phyloP scores from a whole-genome alignment of 1,139 yeast genomes.

The Nakaseomyces sp. region DNA sequence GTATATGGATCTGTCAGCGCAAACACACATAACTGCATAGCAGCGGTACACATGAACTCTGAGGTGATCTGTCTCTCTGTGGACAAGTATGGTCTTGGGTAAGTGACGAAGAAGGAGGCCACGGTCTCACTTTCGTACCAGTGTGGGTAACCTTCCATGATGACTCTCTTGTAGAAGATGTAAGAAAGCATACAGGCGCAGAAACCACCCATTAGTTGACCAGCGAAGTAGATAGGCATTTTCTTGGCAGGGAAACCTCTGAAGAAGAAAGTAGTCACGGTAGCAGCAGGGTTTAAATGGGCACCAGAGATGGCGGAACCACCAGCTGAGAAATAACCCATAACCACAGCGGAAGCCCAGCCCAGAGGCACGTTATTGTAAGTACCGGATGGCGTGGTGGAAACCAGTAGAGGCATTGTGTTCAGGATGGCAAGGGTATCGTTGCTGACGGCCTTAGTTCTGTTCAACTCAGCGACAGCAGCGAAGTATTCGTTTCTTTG shows the following conservation, averaged over 20 bases:
- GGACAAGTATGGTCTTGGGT: conserved; percentile 36
- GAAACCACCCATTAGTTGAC: conserved; percentile 37
- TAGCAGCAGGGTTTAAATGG: conserved; percentile 39
- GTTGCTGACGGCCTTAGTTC: conserved; percentile 10
- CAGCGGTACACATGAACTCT: conserved; percentile 39
- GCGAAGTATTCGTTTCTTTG: conserved; percentile 16
- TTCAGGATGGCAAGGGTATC: conserved; percentile 13
- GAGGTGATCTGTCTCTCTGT: conserved; percentile 39
- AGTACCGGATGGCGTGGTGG: conserved; percentile 33
- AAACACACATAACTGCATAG: conserved; percentile 38
- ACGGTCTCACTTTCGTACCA: conserved; percentile 25
- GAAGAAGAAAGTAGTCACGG: conserved; percentile 34
- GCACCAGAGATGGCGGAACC: conserved; percentile 39
- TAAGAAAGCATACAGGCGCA: conserved; percentile 35
- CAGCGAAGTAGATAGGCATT: conserved; percentile 35
- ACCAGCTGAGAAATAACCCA: conserved; percentile 39
- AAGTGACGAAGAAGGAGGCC: conserved; percentile 38
- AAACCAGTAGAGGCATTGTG: conserved; percentile 15
- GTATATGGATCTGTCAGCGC: conserved; percentile 43
- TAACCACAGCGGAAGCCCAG: conserved; percentile 45
- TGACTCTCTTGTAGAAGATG: conserved; percentile 31
- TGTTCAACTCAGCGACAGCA: conserved; percentile 11
- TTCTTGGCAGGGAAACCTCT: conserved; percentile 39
- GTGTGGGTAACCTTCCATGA: conserved; percentile 21
- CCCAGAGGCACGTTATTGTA: conserved; percentile 37